A percentile compares a stretch with the other conserved stretches of the same genome.
Evolutionary conservation across 192 early-diverging fungal genomes (phyloP).

Genomic region (Linderina pennispora): DNA sequence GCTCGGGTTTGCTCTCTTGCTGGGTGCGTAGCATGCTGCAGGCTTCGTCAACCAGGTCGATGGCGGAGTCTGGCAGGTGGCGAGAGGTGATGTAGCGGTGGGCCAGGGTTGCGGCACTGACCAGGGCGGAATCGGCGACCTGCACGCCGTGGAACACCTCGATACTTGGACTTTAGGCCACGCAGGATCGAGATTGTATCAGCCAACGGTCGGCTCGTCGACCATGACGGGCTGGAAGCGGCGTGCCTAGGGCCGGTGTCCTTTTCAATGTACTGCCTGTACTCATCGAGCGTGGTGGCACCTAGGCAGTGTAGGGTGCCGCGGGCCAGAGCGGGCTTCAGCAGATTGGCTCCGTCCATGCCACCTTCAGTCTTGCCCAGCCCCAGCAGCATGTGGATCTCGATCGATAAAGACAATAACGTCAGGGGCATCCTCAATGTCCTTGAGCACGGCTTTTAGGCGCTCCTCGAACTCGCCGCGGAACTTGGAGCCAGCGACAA

Average conservation of each 20-base stretch:
- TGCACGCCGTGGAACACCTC: constrained; percentile 76
- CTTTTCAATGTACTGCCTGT: constrained; percentile 65
- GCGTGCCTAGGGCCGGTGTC: constrained; percentile 70
- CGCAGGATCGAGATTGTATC: constrained; percentile 74
- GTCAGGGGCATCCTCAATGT: constrained; percentile 66
- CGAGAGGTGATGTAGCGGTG: constrained; percentile 70
- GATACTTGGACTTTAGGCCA: constrained; percentile 70
- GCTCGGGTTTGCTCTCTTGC: constrained; percentile 75
- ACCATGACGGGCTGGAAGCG: constrained; percentile 75
- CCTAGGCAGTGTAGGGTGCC: constrained; percentile 68
- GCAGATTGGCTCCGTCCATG: constrained; percentile 72
- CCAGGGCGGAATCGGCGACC: constrained; percentile 66
- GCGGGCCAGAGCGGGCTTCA: constrained; percentile 76
- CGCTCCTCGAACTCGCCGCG: constrained; percentile 81
- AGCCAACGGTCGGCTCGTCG: constrained; percentile 58
- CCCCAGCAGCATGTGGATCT: constrained; percentile 70
- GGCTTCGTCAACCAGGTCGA: constrained; percentile 77
- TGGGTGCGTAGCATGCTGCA: constrained; percentile 71
- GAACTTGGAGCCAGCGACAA: constrained; percentile 50
- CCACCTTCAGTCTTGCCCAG: constrained; percentile 69
- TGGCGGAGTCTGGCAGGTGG: constrained; percentile 76
- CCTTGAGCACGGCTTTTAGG: constrained; percentile 65
- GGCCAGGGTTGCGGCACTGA: constrained; percentile 63
- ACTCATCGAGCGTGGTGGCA: constrained; percentile 77
- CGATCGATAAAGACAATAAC: constrained; percentile 78